phyloP scores from a whole-genome alignment of 2,329 filamentous ascomycete genomes.

The Ilyonectria mors-panacis region DNA sequence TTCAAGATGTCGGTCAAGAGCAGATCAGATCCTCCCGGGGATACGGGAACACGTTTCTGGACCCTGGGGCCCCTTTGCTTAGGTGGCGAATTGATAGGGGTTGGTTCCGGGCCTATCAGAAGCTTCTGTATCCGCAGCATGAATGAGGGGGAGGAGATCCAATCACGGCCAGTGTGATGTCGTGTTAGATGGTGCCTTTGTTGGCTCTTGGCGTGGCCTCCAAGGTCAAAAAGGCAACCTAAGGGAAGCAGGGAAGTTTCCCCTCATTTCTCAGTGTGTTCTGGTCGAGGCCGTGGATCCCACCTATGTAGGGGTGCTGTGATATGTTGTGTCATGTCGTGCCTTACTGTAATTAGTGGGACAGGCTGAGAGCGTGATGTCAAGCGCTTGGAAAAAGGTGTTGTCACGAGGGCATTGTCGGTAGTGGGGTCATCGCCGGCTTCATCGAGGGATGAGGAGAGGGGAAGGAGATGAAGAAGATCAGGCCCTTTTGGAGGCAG shows the following conservation, averaged over 20 bases:
- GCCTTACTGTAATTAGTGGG: slow-evolving; percentile 23
- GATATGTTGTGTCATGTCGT: slow-evolving; percentile 19
- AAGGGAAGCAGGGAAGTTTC: slow-evolving; percentile 28
- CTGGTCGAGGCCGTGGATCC: slow-evolving; percentile 34
- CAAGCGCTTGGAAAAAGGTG: slow-evolving; percentile 30
- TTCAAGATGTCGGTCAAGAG: slow-evolving; percentile 38
- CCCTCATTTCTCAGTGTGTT: slow-evolving; percentile 28
- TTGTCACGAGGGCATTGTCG: slow-evolving; percentile 43
- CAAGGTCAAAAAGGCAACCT: slow-evolving; percentile 9
- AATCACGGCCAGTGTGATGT: slow-evolving; percentile 14
- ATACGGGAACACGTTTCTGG: slow-evolving; percentile 15
- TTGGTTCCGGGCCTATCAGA: slow-evolving; percentile 8
- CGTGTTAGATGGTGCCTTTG: slow-evolving; percentile 1
- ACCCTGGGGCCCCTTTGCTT: slow-evolving; percentile 33
- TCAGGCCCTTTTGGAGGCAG: not conserved
- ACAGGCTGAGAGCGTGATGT: slow-evolving; percentile 35
- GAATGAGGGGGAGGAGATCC: slow-evolving; percentile 9
- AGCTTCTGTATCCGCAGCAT: slow-evolving; percentile 17
- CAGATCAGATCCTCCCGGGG: slow-evolving; percentile 39
- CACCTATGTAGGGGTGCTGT: slow-evolving; percentile 22
- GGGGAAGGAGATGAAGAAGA: slow-evolving; percentile 29
- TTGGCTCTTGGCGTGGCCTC: slow-evolving; percentile 2
- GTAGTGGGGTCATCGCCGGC: slow-evolving; percentile 43
- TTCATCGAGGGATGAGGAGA: slow-evolving; percentile 26
- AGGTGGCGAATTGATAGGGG: slow-evolving; percentile 43